These are phyloP conservation scores for Mycosphaerella sp. DNA, from an alignment of 2,329 filamentous ascomycete species.

Conservation along the genomic window DNA sequence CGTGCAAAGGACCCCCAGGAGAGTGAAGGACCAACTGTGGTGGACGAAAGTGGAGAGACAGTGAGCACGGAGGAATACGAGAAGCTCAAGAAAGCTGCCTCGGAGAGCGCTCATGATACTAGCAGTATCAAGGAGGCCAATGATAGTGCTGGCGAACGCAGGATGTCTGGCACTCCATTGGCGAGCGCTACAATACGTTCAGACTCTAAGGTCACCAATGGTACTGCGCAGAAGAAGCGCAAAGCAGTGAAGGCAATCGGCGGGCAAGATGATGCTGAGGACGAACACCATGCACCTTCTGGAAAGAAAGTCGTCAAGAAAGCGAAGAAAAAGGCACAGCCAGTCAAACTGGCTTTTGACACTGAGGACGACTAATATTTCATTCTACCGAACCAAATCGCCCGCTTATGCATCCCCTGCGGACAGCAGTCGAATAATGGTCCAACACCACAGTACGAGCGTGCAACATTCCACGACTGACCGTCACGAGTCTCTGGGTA, in stretches of 20 bases:
- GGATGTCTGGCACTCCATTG: slow-evolving; percentile 27
- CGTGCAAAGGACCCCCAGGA: slow-evolving; percentile 58
- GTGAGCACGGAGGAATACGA: slow-evolving; percentile 47
- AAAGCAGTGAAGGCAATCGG: slow-evolving; percentile 34
- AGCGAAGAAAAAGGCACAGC: slow-evolving; percentile 32
- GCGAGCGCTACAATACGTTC: slow-evolving; percentile 16
- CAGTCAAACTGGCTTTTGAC: slow-evolving; percentile 34
- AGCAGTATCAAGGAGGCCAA: slow-evolving; percentile 22
- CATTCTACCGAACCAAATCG: too few species aligned
- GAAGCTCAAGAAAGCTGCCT: slow-evolving; percentile 22
- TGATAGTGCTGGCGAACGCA: slow-evolving; percentile 16
- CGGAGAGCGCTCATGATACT: slow-evolving; percentile 6
- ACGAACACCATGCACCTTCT: slow-evolving; percentile 6
- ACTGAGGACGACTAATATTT: too few species aligned
- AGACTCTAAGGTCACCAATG: slow-evolving; percentile 21
- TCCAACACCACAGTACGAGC: not conserved
- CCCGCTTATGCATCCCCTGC: too few species aligned
- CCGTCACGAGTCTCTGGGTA: not conserved
- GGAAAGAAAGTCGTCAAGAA: slow-evolving; percentile 27
- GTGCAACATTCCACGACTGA: not conserved
- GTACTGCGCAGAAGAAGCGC: slow-evolving; percentile 32
- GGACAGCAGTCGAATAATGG: too few species aligned
- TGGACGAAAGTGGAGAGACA: slow-evolving; percentile 64
- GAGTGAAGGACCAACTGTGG: slow-evolving; percentile 68
- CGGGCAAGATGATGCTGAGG: slow-evolving; percentile 24